Evolutionary conservation across 768 basidiomycete species (phyloP).

Genomic region (Calocera viscosa): DNA sequence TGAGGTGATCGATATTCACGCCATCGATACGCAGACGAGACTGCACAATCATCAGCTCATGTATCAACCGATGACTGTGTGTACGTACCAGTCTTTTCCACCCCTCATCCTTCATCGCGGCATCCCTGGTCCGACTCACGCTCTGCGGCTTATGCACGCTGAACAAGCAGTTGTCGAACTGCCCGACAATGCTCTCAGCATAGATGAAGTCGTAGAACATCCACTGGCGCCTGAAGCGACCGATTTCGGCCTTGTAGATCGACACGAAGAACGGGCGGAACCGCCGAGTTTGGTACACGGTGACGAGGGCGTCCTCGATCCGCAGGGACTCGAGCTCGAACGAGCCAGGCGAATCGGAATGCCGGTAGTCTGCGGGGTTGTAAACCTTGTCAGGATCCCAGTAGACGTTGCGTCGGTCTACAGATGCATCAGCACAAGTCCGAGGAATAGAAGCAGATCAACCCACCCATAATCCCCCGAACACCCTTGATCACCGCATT

Average conservation of each 20-base stretch:
- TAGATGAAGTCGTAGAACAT: conserved; percentile 85
- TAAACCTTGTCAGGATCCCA: conserved; percentile 77
- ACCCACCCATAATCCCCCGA: conserved; percentile 76
- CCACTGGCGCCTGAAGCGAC: conserved; percentile 80
- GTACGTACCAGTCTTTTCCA: conserved; percentile 79
- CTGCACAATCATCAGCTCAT: conserved; percentile 31
- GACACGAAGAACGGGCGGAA: conserved; percentile 88
- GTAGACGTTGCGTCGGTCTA: conserved; percentile 75
- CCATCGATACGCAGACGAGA: conserved; percentile 94
- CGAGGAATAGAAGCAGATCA: background rate
- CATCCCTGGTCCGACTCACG: conserved; percentile 79
- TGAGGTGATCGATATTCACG: conserved; percentile 88
- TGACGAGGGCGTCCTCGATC: conserved; percentile 85
- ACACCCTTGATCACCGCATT: conserved; percentile 90
- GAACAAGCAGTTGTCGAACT: conserved; percentile 95
- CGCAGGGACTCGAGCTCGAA: conserved; percentile 84
- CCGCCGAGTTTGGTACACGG: conserved; percentile 82
- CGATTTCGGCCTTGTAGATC: conserved; percentile 85
- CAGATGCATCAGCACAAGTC: background rate
- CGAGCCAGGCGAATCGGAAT: conserved; percentile 60
- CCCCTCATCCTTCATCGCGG: conserved; percentile 66
- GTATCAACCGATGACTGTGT: conserved; percentile 7
- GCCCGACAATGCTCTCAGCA: conserved; percentile 94
- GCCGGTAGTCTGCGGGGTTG: conserved; percentile 71
- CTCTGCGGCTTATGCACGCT: conserved; percentile 94